These are phyloP conservation scores for Penicillium decumbens DNA, from an alignment of 2,329 filamentous ascomycete genomes.

Conservation along the genomic window DNA sequence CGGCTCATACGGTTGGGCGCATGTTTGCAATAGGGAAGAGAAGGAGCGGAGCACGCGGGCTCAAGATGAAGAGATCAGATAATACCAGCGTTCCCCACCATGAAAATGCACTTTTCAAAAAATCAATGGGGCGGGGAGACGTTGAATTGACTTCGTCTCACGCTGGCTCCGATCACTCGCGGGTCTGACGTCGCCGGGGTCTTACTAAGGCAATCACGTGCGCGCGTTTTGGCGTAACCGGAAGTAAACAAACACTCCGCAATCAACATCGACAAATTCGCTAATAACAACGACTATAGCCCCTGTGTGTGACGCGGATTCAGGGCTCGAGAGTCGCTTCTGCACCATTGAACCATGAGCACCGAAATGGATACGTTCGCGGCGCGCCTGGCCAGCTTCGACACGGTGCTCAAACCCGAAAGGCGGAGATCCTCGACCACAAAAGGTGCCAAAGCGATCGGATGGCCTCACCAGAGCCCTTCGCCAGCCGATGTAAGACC, in stretches of 20 bases:
- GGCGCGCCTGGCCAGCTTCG: constrained; percentile 76
- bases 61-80: constrained; percentile 16
- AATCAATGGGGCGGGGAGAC: constrained; percentile 11
- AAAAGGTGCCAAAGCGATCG: constrained; percentile 52
- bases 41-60: constrained; percentile 26
- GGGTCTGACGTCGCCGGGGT: constrained; percentile 14
- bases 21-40: constrained; percentile 20
- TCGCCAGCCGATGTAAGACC: constrained; percentile 58
- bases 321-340: not conserved
- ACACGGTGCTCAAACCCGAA: constrained; percentile 54
- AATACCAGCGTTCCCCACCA: constrained; percentile 22
- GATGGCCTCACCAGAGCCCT: constrained; percentile 75
- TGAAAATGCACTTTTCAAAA: constrained; percentile 11
- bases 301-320: not conserved
- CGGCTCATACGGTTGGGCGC: constrained; percentile 29
- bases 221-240: constrained; percentile 17
- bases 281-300: constrained; percentile 2
- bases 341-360: constrained; percentile 18
- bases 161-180: constrained; percentile 4
- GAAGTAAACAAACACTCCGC: constrained; percentile 20
- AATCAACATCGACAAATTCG: constrained; percentile 13
- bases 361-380: constrained; percentile 60
- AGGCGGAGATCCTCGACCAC: constrained; percentile 67
- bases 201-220: constrained; percentile 19
- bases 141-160: constrained; percentile 7